Evolutionary conservation across 2,329 filamentous ascomycete species (phyloP), one percentile per base, ranked within the genome.

Genomic region (Pseudocercospora cruenta): DNA sequence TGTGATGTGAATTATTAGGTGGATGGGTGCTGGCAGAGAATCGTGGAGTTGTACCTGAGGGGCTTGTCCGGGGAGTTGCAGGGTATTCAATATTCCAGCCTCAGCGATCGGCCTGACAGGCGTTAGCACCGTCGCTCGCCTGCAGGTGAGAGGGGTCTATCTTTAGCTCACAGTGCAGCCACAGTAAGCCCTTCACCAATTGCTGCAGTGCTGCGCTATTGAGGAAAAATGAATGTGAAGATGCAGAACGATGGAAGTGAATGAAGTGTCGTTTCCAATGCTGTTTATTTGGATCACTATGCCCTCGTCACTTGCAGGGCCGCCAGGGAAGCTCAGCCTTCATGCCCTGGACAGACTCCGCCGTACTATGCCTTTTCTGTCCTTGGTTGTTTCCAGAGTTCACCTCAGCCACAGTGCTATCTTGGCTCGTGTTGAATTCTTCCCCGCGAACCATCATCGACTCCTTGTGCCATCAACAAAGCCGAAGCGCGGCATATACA

Each of bases 101-200:
- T 26, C 24, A 26, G 24, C 24, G 24, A 26, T 26, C 24, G 24
- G 24, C 24, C 24, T 26, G 24, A 26, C 24, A 26, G 24, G 24
- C 24, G 24, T 26, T 26, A 26, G 24, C 24, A 26, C 24, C 24
- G 24, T 31, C 28, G 28, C 28, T 31, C 16, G n/a, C 24, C 47
- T 51, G 47, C 47, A 53, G 24, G 24, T 55, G 51, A n/a, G 51
- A 55, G 51, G 26, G 26, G 26, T 31, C 51, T 55, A 55, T 55
- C 22, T 55, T 55, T 55, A 31, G 24, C 51, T 54, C 16, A 24
- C 49, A 19, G 49, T 49, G 45, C 45, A 49, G 45, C 45, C n/a
- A 49, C 45, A 22, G 31, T 33, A 33, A 33, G 31, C 31, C 31
- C 45, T 49, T n/a, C 2, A 22, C 45, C 45, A 12, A 2, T 7